phyloP scores from a whole-genome alignment of 306 rosid species.

The Castanea mollissima region DNA sequence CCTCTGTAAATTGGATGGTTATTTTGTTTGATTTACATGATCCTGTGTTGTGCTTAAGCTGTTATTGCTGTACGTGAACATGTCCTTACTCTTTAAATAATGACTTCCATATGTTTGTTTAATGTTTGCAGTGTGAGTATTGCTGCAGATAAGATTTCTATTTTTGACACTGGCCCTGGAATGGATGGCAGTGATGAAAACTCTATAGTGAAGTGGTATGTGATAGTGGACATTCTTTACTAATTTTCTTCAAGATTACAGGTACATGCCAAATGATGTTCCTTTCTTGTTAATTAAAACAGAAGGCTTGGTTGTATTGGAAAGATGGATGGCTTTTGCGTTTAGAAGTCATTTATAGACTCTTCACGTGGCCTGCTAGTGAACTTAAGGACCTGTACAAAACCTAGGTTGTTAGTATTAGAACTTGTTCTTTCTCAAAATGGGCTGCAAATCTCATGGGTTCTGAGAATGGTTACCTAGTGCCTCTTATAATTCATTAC shows the following conservation, averaged over 20 bases:
- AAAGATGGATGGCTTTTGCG: neutral
- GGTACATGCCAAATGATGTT: neutral
- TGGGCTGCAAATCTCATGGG: neutral
- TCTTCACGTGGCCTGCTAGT: neutral
- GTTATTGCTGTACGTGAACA: neutral
- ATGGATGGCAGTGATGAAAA: constrained; percentile 62
- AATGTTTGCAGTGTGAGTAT: constrained; percentile 47
- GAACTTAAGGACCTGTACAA: neutral
- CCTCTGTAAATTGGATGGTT: neutral
- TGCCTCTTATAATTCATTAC: neutral
- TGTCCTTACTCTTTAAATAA: neutral
- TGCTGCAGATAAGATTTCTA: constrained; percentile 28
- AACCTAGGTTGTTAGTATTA: neutral
- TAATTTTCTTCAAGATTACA: neutral
- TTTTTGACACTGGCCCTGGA: constrained; percentile 67
- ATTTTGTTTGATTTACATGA: neutral
- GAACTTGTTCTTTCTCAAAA: too few species aligned
- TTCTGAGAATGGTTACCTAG: neutral
- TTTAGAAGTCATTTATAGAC: neutral
- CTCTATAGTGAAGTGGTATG: constrained; percentile 57
- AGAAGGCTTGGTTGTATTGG: neutral
- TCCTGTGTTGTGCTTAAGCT: neutral
- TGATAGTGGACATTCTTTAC: neutral
- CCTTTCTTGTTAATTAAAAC: neutral
- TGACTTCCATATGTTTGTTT: constrained; percentile 1